Evolutionary conservation across 2,329 filamentous ascomycete genomes (phyloP), one percentile per base, ranked within the genome.

Genomic region (Xylariaceae sp.): DNA sequence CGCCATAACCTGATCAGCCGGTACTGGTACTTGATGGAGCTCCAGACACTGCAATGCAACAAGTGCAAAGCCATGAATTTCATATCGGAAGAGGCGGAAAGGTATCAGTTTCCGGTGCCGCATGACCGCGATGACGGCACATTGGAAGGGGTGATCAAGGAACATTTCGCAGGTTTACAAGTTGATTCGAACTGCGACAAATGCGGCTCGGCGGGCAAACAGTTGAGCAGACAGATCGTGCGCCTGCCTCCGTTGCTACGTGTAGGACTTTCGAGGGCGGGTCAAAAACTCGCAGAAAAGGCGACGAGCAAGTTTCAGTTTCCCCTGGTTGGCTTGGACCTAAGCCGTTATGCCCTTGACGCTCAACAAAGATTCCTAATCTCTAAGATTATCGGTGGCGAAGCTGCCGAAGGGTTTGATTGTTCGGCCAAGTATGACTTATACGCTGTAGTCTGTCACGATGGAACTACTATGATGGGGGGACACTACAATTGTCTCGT

Each of bases 401-500:
- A 81, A 59, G 66, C 68, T 2, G 75, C 74, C 0, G 87, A 89
- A 0, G 60, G 62, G n/a, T 61, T 64, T 9, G 44, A 57, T 41
- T 41, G 45, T 23, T 4, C 34, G 8, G 91, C 89, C 69, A 76
- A 79, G 4, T 99, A 97, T 73, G 88, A 96, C 69, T 87, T 89
- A 55, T 97, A 96, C 71, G 93, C 87, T 1, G 88, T 97, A 5
- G 84, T 95, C 56, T 81, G 89, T 62, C 92, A 97, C 72, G 74
- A 83, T 3, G 92, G 92, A 18, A 76, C 76, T 1, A 85, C 80
- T 1, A 78, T 89, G 55, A 82, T 84, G 44, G 84, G 83, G 54
- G 92, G 92, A 0, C 92, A 97, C 74, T 97, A 97, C 72, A 87
- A 88, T 56, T 82, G 86, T 2, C 85, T 88, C 59, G 83, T 89